Evolutionary conservation across 2,329 filamentous ascomycete species (phyloP).

Genomic region (Fusarium pininemorale): DNA sequence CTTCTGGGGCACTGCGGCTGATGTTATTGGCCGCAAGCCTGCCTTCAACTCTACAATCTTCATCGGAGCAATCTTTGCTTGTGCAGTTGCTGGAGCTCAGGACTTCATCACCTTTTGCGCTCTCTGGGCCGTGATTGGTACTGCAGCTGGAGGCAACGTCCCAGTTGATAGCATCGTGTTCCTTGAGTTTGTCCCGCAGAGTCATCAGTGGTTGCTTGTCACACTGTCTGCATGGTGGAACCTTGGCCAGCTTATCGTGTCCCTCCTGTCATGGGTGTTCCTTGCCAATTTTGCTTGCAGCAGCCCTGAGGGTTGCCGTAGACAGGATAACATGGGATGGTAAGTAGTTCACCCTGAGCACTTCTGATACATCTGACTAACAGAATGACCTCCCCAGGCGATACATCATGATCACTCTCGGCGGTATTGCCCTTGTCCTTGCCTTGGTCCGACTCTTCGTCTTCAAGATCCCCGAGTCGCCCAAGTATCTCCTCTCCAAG

Average conservation of each 20-base stretch:
- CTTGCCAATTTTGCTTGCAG: constrained; percentile 49
- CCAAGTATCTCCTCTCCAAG: constrained; percentile 23
- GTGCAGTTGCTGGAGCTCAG: constrained; percentile 64
- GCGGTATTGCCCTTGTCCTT: neutral
- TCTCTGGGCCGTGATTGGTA: constrained; percentile 53
- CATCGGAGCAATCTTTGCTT: constrained; percentile 62
- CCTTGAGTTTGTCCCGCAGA: constrained; percentile 56
- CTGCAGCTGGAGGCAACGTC: constrained; percentile 55
- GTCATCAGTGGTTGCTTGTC: constrained; percentile 54
- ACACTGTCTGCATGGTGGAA: constrained; percentile 58
- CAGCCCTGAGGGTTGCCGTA: constrained; percentile 29
- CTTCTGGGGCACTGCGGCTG: constrained; percentile 55
- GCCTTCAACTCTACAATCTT: constrained; percentile 58
- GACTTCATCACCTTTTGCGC: constrained; percentile 66
- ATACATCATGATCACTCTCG: constrained; percentile 9
- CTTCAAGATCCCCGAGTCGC: constrained; percentile 17
- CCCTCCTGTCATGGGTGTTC: constrained; percentile 47
- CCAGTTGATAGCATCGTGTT: constrained; percentile 60
- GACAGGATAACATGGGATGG: constrained; percentile 56
- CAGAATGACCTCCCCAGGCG: neutral
- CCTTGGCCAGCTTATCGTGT: constrained; percentile 56
- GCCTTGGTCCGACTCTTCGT: neutral
- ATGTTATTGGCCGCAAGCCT: constrained; percentile 53
- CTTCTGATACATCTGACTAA: neutral
- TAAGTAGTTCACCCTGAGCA: neutral